Evolutionary conservation across 768 basidiomycete species (phyloP).

Genomic region (Sporobolomyces phaffii): DNA sequence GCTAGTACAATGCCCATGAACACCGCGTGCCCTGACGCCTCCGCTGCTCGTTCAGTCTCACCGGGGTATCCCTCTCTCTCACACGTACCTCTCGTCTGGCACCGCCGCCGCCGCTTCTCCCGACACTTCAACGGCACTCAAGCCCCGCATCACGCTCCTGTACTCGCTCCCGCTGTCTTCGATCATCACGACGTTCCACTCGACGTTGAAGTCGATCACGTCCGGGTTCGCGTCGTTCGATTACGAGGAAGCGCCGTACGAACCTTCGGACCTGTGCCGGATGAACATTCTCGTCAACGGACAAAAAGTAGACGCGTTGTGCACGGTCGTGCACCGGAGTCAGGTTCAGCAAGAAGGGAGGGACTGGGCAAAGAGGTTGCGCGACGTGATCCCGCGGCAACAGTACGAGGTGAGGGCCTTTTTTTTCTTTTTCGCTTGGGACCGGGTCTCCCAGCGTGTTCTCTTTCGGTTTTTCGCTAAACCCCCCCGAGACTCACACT

Average conservation of each 20-base stretch:
- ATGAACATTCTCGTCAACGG: slow-evolving; percentile 85
- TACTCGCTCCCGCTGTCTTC: slow-evolving; percentile 83
- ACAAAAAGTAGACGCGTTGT: slow-evolving; percentile 85
- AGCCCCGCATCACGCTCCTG: slow-evolving; percentile 58
- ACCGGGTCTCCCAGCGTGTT: too few species aligned
- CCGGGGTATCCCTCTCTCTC: slow-evolving; percentile 74
- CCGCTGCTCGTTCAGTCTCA: slow-evolving; percentile 49
- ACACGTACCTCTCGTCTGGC: slow-evolving; percentile 66
- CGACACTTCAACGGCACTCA: slow-evolving; percentile 10
- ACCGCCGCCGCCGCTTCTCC: slow-evolving; percentile 43
- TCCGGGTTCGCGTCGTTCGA: slow-evolving; percentile 90
- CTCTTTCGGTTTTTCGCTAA: too few species aligned
- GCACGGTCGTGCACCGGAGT: slow-evolving; percentile 80
- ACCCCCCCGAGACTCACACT: too few species aligned
- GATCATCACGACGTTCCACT: slow-evolving; percentile 92
- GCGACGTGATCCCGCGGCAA: slow-evolving; percentile 86
- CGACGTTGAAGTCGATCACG: slow-evolving; percentile 84
- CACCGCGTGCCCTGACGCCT: too few species aligned
- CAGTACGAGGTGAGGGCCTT: slow-evolving; percentile 62
- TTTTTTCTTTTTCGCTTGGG: too few species aligned
- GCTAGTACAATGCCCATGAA: too few species aligned
- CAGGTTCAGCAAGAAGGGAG: slow-evolving; percentile 67
- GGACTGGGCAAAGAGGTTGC: slow-evolving; percentile 84
- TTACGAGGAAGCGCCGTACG: slow-evolving; percentile 92
- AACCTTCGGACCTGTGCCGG: slow-evolving; percentile 49